Conservation (phyloP, 2,329 filamentous ascomycete genomes). For the Fusarium pininemorale region DNA sequence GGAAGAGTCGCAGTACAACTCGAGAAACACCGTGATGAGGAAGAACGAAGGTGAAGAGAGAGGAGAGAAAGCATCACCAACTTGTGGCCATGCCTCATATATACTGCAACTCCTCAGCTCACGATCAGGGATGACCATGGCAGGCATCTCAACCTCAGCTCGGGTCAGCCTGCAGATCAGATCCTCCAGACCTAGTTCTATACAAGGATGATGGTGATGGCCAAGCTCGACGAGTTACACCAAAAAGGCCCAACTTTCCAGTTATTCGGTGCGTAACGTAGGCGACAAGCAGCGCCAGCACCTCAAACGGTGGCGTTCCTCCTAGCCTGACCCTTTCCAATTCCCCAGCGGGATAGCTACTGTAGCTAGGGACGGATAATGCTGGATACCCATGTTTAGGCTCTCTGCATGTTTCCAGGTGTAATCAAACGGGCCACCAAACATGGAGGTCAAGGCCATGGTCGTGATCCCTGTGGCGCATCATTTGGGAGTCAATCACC, state of each 20-base stretch:
- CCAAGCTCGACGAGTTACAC: slow-evolving; percentile 25
- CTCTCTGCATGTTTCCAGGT: neutral
- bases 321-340: slow-evolving; percentile 23
- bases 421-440: slow-evolving; percentile 28
- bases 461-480: slow-evolving; percentile 22
- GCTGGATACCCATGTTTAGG: neutral
- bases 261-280: slow-evolving; percentile 7
- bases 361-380: neutral
- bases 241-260: neutral
- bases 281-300: slow-evolving; percentile 19
- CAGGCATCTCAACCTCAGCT: slow-evolving; percentile 9
- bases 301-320: slow-evolving; percentile 37
- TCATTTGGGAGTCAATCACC: slow-evolving; percentile 9
- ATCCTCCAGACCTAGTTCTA: neutral
- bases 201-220: slow-evolving; percentile 1
- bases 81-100: slow-evolving; percentile 29
- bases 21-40: slow-evolving; percentile 30
- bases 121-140: neutral
- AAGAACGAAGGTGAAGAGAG: slow-evolving; percentile 25
- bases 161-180: slow-evolving; percentile 15
- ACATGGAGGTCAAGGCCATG: slow-evolving; percentile 4
- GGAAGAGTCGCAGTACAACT: slow-evolving; percentile 16
- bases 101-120: slow-evolving; percentile 25
- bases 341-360: neutral
- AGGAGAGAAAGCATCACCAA: slow-evolving; percentile 1